Conservation (phyloP, 2,329 filamentous ascomycete genomes). For the Tetracladium maxilliforme region DNA sequence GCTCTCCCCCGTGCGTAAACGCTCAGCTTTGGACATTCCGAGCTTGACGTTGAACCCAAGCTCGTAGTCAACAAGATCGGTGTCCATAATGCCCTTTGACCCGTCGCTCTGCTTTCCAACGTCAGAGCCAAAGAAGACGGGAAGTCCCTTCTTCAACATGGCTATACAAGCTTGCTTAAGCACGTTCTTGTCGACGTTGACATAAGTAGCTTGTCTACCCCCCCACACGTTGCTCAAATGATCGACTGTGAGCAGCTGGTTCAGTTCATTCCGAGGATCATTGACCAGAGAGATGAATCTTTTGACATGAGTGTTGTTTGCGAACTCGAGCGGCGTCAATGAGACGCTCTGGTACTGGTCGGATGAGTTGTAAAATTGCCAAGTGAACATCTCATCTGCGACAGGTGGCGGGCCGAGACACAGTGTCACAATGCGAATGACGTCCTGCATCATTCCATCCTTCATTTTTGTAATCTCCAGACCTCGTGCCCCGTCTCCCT, state of each 20-base stretch:
- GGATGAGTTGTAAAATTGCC: conserved; percentile 63
- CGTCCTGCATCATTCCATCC: conserved; percentile 62
- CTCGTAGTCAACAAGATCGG: conserved; percentile 61
- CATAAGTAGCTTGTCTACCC: conserved; percentile 61
- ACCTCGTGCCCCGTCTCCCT: too few species aligned
- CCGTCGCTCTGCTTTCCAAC: conserved; percentile 70
- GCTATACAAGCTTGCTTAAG: conserved; percentile 62
- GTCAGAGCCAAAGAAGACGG: conserved; percentile 81
- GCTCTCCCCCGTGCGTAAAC: conserved; percentile 60
- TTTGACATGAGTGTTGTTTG: too few species aligned
- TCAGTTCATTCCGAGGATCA: conserved; percentile 66
- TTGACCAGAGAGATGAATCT: conserved; percentile 78
- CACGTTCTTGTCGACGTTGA: conserved; percentile 62
- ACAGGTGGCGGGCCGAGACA: conserved; percentile 68
- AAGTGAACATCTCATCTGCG: conserved; percentile 55
- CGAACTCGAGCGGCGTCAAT: conserved; percentile 57
- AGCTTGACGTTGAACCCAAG: conserved; percentile 67
- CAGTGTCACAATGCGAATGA: conserved; percentile 69
- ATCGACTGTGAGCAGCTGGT: conserved; percentile 59
- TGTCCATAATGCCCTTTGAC: conserved; percentile 63
- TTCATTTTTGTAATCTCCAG: conserved; percentile 45
- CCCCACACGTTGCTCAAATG: conserved; percentile 71
- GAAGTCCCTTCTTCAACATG: conserved; percentile 65
- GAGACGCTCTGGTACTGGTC: conserved; percentile 47
- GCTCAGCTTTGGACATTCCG: conserved; percentile 60